Evolutionary conservation across 768 basidiomycete species (phyloP).

Genomic region (Suillus ampliporus): DNA sequence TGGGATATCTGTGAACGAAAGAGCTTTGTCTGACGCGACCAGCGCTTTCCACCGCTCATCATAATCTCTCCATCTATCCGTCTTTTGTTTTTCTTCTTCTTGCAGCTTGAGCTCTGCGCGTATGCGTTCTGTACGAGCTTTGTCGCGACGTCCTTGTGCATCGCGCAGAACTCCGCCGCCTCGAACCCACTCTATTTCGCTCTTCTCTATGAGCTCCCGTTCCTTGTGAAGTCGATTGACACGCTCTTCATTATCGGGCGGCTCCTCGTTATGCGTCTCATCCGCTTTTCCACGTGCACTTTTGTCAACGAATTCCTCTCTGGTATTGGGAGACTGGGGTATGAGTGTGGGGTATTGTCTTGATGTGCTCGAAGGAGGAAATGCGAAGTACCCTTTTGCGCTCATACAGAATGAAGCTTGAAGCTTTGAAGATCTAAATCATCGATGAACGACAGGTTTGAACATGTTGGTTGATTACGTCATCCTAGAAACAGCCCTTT

Average conservation of each 20-base stretch:
- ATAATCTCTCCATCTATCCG: constrained; percentile 56
- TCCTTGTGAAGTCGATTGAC: constrained; percentile 36
- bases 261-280: constrained; percentile 11
- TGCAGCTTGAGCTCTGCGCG: constrained; percentile 51
- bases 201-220: constrained; percentile 47
- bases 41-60: constrained; percentile 56
- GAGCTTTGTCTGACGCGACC: constrained; percentile 29
- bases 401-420: constrained; percentile 2
- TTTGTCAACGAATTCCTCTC: neutral
- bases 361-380: constrained; percentile 6
- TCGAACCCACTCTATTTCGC: constrained; percentile 66
- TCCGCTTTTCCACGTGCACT: too few species aligned
- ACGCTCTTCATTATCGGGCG: constrained; percentile 20
- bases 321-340: neutral
- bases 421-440: too few species aligned
- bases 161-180: constrained; percentile 62
- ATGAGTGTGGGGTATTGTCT: constrained; percentile 1
- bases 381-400: constrained; percentile 8
- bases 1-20: constrained; percentile 60
- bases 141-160: constrained; percentile 53
- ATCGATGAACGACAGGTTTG: neutral
- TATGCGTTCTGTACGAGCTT: constrained; percentile 53
- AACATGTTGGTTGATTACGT: neutral
- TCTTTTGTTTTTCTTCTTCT: constrained; percentile 46
- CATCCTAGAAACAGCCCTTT: neutral